These are phyloP conservation scores for Tetraselmis chui DNA, from an alignment of 139 green algal genomes.

Conservation along the genomic window DNA sequence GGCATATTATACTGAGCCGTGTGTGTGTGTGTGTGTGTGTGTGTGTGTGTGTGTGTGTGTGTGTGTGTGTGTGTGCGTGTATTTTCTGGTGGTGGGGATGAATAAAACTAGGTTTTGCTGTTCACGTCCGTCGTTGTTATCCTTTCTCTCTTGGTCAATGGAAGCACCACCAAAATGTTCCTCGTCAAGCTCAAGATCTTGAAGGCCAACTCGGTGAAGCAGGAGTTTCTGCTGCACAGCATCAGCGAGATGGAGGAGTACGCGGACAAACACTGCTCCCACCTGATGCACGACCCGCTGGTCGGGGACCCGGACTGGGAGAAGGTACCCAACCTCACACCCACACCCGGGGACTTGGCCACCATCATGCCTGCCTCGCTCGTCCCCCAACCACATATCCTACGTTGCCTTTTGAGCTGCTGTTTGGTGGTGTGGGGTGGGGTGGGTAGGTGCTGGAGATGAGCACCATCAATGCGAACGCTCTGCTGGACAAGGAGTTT, in stretches of 20 bases:
- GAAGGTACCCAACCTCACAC: too few species aligned
- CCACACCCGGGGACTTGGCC: too few species aligned
- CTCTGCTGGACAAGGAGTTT: background rate
- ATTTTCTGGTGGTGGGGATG: too few species aligned
- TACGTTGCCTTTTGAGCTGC: background rate
- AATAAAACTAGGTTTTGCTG: slow-evolving; percentile 33
- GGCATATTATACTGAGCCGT: too few species aligned
- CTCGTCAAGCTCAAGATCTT: slow-evolving; percentile 21
- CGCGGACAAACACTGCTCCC: background rate
- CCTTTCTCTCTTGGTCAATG: slow-evolving; percentile 30
- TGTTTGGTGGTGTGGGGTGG: background rate
- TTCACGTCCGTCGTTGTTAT: slow-evolving; percentile 32
- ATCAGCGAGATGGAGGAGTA: slow-evolving; percentile 11
- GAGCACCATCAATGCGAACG: background rate
- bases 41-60: too few species aligned
- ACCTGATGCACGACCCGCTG: background rate
- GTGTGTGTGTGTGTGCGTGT: too few species aligned
- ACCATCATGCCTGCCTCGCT: too few species aligned
- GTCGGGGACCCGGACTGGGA: background rate
- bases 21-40: too few species aligned
- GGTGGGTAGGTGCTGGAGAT: background rate
- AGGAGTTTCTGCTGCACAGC: slow-evolving; percentile 24
- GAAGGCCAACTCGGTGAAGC: slow-evolving; percentile 20
- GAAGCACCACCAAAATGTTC: slow-evolving; percentile 20
- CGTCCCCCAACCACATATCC: too few species aligned